phyloP scores from a whole-genome alignment of 805 yeast species.

The Peterozyma toletana region DNA sequence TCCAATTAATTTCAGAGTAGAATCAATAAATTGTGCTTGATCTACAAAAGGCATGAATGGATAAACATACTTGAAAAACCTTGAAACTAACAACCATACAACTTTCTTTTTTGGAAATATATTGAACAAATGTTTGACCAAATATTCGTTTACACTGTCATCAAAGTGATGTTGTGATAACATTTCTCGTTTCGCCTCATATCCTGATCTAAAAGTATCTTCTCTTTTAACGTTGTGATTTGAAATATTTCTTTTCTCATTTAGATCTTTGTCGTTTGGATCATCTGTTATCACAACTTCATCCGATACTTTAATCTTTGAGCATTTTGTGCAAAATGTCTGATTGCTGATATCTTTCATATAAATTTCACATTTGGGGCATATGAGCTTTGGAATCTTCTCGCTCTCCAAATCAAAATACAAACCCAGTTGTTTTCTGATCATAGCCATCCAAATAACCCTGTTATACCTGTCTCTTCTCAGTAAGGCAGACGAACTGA shows the following conservation, averaged over 20 bases:
- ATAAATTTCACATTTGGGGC: too few relatives aligned
- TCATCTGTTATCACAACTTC: background rate
- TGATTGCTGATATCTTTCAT: too few relatives aligned
- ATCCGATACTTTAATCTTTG: slow-evolving; percentile 1
- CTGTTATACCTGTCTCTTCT: slow-evolving; percentile 36
- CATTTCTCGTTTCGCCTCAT: slow-evolving; percentile 4
- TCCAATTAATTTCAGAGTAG: slow-evolving; percentile 30
- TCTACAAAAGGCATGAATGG: slow-evolving; percentile 42
- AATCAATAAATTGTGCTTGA: slow-evolving; percentile 25
- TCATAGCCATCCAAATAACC: slow-evolving; percentile 23
- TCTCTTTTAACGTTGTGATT: background rate
- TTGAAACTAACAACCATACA: slow-evolving; percentile 26
- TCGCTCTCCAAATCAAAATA: too few relatives aligned
- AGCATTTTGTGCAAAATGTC: too few relatives aligned
- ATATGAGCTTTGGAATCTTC: too few relatives aligned
- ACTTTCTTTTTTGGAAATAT: slow-evolving; percentile 22
- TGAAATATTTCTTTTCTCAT: slow-evolving; percentile 1
- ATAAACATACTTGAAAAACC: slow-evolving; percentile 30
- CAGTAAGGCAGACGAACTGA: slow-evolving; percentile 40
- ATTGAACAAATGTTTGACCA: background rate
- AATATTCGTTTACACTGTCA: background rate
- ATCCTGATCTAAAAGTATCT: slow-evolving; percentile 16
- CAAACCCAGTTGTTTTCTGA: background rate
- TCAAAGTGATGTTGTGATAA: too few relatives aligned
- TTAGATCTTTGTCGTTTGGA: slow-evolving; percentile 5